phyloP scores from a whole-genome alignment of 2,329 filamentous ascomycete genomes.

The Microcyclosporella mali region DNA sequence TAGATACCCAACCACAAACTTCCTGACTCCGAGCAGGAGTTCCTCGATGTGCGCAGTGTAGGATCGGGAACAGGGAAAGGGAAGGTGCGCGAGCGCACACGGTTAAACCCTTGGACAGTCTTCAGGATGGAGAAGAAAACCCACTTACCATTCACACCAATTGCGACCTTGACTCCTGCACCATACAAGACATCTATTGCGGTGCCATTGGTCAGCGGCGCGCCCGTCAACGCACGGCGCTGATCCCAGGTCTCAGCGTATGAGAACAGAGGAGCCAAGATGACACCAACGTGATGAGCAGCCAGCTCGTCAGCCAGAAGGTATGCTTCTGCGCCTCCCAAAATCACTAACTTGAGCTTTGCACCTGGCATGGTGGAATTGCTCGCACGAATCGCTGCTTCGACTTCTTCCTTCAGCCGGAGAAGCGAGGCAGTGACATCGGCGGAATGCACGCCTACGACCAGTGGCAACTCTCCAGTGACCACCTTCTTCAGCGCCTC shows the following conservation, averaged over 20 bases:
- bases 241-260: constrained; percentile 55
- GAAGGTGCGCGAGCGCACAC: no score
- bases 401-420: constrained; percentile 53
- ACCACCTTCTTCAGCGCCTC: constrained; percentile 41
- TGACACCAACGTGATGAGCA: constrained; percentile 51
- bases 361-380: constrained; percentile 10
- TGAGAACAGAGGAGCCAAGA: constrained; percentile 55
- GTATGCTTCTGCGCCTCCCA: constrained; percentile 59
- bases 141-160: constrained; percentile 59
- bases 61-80: no score
- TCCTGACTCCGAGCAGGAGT: no score
- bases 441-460: constrained; percentile 55
- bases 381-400: constrained; percentile 31
- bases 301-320: constrained; percentile 55
- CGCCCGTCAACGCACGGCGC: constrained; percentile 56
- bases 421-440: constrained; percentile 57
- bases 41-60: no score
- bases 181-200: constrained; percentile 52
- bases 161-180: constrained; percentile 53
- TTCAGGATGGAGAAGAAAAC: no score
- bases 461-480: constrained; percentile 49
- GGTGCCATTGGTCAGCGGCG: constrained; percentile 61
- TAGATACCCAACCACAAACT: no score
- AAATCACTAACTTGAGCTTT: constrained; percentile 49
- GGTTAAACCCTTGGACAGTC: no score